Evolutionary conservation across 2,329 filamentous ascomycete genomes (phyloP), one percentile per base, ranked within the genome.

Genomic region (Ascochyta viciae-villosae): DNA sequence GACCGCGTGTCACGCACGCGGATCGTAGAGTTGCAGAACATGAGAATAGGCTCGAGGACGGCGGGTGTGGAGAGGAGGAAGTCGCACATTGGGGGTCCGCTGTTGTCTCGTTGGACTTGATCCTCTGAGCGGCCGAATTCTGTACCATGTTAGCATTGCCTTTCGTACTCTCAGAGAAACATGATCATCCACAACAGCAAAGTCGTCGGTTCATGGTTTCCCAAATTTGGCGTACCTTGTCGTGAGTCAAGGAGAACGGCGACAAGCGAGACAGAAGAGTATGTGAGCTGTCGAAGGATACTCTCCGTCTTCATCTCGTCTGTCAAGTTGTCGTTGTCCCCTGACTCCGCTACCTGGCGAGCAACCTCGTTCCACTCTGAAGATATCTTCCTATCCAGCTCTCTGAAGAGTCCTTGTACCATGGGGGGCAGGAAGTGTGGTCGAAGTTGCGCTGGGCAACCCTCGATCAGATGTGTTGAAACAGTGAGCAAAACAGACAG

Each of bases 281-380:
- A 95, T 0, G 94, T 97, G 45, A 98, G 83, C 73, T 97, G 92
- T 19, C 95, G 87, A 41, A 99, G 80, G 27, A 99, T 96, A 70
- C 94, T 98, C 75, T 99, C 95, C 6, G 91, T 89, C 77, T 97
- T 96, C 95, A 99, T 99, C 78, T 99, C 95, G 64, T 97, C 92
- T 1, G 90, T 91, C 49, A 99, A 79, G 50, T 81, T 78, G 57
- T 91, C 90, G 51, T 93, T 91, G 19, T 88, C 88, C 3, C 88
- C 88, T 1, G 88, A 84, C 19, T 89, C 86, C 80, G 60, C 83
- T 78, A 70, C 80, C 43, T 76, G 72, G 70, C 67, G 77, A 65
- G 72, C 81, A 66, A 97, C 86, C 62, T 86, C 86, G 58, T 89
- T 86, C 95, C 95, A 99, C 73, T 98, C 94, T 0, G 85, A 82